phyloP scores from a whole-genome alignment of 1,284 basidiomycete genomes.

The Cryptococcus deneoformans region DNA sequence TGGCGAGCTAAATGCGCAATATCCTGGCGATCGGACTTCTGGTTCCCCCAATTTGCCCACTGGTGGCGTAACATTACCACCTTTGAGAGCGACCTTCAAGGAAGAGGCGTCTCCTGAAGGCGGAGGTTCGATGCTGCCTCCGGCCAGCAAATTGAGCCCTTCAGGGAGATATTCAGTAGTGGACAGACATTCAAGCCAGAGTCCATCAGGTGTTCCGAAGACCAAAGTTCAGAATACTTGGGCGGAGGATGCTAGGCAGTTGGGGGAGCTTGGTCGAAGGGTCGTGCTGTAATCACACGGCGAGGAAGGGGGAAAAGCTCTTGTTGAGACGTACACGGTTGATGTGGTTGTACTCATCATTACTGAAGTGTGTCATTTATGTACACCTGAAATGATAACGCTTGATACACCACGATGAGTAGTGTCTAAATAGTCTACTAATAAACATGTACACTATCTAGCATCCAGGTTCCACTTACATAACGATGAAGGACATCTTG shows the following conservation, averaged over 20 bases:
- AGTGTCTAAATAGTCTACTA: too few species aligned
- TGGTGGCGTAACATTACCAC: conserved; percentile 25
- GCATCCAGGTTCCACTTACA: too few species aligned
- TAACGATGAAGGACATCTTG: too few species aligned
- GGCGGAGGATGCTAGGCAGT: conserved; percentile 17
- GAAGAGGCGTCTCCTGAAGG: conserved; percentile 1
- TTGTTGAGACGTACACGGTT: too few species aligned
- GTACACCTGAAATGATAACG: too few species aligned
- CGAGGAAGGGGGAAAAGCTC: not conserved
- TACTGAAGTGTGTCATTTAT: too few species aligned
- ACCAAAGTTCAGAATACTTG: conserved; percentile 3
- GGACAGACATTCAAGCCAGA: conserved; percentile 1
- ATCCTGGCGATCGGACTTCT: too few species aligned
- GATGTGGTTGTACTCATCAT: too few species aligned
- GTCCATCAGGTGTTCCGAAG: conserved; percentile 5
- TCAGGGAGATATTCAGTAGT: not conserved
- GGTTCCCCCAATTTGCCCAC: too few species aligned
- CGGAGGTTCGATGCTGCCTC: not conserved
- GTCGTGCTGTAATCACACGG: conserved; percentile 5
- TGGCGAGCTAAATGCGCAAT: too few species aligned
- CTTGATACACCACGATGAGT: too few species aligned
- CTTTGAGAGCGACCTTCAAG: conserved; percentile 23
- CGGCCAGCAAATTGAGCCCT: not conserved
- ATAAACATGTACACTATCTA: too few species aligned
- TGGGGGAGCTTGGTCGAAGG: conserved; percentile 16